Percentiles rank a stretch among this genome's conserved stretches.
These are phyloP conservation scores for Crithidia bombi DNA, from an alignment of 208 protist genomes.

Conservation along the genomic window DNA sequence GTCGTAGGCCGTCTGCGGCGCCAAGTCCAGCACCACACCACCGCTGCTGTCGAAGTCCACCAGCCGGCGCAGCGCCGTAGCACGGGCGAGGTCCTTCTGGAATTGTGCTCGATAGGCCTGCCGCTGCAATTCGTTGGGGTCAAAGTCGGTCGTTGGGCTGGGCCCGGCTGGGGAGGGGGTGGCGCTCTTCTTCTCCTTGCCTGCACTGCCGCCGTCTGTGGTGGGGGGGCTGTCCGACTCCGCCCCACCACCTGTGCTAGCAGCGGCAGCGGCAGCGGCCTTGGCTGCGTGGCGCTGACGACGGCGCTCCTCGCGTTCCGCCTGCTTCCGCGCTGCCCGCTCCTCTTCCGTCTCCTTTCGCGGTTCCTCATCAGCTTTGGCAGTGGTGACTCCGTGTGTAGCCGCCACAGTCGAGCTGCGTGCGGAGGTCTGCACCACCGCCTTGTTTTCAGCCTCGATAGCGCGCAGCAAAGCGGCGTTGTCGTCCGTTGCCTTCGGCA, in stretches of 20 bases:
- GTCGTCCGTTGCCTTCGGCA: not conserved
- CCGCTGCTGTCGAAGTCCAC: conserved; percentile 82
- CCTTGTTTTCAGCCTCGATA: conserved; percentile 57
- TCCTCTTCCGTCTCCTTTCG: conserved; percentile 29
- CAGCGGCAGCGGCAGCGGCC: conserved; percentile 10
- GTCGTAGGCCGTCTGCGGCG: conserved; percentile 87
- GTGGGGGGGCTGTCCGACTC: not conserved
- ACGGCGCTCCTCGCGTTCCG: conserved; percentile 51
- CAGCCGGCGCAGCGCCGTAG: conserved; percentile 74
- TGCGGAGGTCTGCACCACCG: conserved; percentile 18
- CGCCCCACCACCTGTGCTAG: not conserved
- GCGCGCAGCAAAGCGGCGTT: conserved; percentile 43
- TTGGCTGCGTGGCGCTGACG: conserved; percentile 20
- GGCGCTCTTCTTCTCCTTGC: not conserved
- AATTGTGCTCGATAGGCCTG: conserved; percentile 85
- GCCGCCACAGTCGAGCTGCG: conserved; percentile 4
- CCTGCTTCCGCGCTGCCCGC: conserved; percentile 43
- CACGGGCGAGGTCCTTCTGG: conserved; percentile 69
- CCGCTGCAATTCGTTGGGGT: conserved; percentile 54
- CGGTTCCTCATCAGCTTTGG: not conserved
- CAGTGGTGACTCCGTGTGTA: not conserved
- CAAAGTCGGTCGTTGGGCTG: conserved; percentile 25
- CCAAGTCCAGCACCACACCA: conserved; percentile 63
- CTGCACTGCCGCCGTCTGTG: not conserved
- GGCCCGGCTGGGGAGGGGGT: not conserved